Evolutionary conservation across 345 rosid species (phyloP).

Genomic region (Eucalyptus marginata): DNA sequence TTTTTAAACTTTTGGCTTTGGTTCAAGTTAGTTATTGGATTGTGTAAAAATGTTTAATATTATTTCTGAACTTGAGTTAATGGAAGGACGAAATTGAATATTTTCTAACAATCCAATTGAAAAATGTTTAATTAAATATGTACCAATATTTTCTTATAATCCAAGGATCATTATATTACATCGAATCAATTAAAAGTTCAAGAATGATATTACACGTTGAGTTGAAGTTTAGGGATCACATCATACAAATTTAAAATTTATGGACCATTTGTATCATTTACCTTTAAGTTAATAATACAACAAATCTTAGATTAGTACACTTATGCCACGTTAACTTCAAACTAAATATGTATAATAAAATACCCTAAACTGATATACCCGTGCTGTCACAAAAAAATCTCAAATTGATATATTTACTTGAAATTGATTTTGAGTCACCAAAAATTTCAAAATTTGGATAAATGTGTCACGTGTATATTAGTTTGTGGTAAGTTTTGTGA

Average conservation of each 20-base stretch:
- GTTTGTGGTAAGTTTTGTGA: accelerated
- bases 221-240: accelerated
- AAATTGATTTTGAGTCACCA: background rate
- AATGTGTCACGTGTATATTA: accelerated
- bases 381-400: accelerated
- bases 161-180: accelerated
- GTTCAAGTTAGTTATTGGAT: too few species aligned
- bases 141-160: too few species aligned
- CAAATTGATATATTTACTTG: accelerated
- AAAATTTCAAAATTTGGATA: background rate
- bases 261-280: too few species aligned
- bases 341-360: background rate
- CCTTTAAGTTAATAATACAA: background rate
- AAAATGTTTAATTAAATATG: too few species aligned
- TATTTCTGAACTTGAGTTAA: too few species aligned
- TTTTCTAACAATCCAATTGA: too few species aligned
- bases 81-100: accelerated
- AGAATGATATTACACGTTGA: background rate
- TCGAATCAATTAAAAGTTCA: accelerated
- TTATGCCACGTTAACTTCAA: accelerated
- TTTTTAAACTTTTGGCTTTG: too few species aligned
- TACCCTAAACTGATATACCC: accelerated
- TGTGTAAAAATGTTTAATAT: too few species aligned
- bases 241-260: too few species aligned
- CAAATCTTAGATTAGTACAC: accelerated